Percentiles rank a stretch among this genome's conserved stretches.
phyloP scores from a whole-genome alignment of 192 early-diverging fungal species.

The Umbelopsis sp. region DNA sequence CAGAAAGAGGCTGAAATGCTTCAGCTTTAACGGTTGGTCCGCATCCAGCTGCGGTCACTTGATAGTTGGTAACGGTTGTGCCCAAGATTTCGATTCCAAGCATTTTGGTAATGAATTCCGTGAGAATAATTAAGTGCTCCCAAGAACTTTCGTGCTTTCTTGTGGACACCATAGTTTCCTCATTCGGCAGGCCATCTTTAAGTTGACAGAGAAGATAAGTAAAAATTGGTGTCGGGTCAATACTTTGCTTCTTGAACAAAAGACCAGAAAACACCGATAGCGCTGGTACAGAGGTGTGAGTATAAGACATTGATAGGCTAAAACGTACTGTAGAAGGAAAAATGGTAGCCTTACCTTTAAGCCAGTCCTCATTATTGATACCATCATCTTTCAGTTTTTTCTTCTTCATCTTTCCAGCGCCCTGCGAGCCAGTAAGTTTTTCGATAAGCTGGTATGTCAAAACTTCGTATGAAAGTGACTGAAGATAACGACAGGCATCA shows the following conservation, averaged over 20 bases:
- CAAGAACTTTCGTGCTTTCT: constrained; percentile 40
- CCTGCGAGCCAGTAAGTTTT: constrained; percentile 54
- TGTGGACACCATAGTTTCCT: neutral
- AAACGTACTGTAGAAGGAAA: no score
- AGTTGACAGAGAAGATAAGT: constrained; percentile 69
- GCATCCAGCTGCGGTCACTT: constrained; percentile 66
- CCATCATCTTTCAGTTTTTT: constrained; percentile 66
- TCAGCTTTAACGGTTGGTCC: constrained; percentile 62
- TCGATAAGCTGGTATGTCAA: constrained; percentile 69
- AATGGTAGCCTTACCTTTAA: constrained; percentile 41
- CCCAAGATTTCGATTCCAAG: constrained; percentile 63
- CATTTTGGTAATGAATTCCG: constrained; percentile 74
- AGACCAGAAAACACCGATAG: constrained; percentile 67
- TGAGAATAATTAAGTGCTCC: constrained; percentile 64
- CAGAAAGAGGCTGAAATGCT: constrained; percentile 49
- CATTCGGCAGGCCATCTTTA: constrained; percentile 17
- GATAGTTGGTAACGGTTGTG: constrained; percentile 55
- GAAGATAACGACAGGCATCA: constrained; percentile 76
- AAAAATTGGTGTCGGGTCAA: constrained; percentile 67
- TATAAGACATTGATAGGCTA: neutral
- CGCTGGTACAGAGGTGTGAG: constrained; percentile 9
- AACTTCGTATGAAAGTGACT: constrained; percentile 75
- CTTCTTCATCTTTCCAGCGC: constrained; percentile 39
- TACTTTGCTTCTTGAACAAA: constrained; percentile 56
- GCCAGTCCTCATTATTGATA: constrained; percentile 59